Evolutionary conservation across 305 asterid species (phyloP).

Genomic region (Caryopteris hybrid): DNA sequence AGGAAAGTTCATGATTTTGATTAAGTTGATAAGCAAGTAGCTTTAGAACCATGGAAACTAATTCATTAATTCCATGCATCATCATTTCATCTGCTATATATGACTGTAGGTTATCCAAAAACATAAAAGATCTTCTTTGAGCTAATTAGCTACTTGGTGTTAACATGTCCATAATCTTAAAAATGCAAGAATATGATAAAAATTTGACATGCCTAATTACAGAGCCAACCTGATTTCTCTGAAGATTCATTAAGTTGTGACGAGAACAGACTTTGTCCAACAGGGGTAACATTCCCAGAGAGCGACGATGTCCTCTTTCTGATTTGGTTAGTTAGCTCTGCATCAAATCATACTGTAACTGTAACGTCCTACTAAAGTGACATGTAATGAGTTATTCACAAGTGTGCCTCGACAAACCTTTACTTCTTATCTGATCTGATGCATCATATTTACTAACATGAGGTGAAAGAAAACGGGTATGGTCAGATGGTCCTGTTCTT

Average conservation of each 20-base stretch:
- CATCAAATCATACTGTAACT: constrained; percentile 23
- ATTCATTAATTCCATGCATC: constrained; percentile 6
- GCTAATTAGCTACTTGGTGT: background rate
- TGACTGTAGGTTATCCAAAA: constrained; percentile 15
- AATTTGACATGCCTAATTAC: constrained; percentile 21
- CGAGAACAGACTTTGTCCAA: constrained; percentile 25
- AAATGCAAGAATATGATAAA: constrained; percentile 6
- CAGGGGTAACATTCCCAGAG: constrained; percentile 35
- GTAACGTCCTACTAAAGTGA: constrained; percentile 9
- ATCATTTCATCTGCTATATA: background rate
- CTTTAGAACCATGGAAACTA: background rate
- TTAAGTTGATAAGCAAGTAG: too few relatives aligned
- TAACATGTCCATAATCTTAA: constrained; percentile 3
- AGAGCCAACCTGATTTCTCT: constrained; percentile 33
- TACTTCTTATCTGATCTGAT: constrained; percentile 21
- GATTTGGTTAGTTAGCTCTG: constrained; percentile 37
- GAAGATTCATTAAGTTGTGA: constrained; percentile 30
- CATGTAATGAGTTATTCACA: background rate
- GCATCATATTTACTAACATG: constrained; percentile 14
- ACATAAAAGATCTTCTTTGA: constrained; percentile 1
- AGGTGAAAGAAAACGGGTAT: constrained; percentile 34
- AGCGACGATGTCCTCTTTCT: constrained; percentile 21
- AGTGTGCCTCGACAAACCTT: constrained; percentile 24
- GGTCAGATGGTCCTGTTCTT: constrained; percentile 30
- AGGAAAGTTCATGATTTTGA: too few relatives aligned